Evolutionary conservation across 2,329 filamentous ascomycete genomes (phyloP), one percentile per base, ranked within the genome.

Genomic region (Coniochaeta sp.): DNA sequence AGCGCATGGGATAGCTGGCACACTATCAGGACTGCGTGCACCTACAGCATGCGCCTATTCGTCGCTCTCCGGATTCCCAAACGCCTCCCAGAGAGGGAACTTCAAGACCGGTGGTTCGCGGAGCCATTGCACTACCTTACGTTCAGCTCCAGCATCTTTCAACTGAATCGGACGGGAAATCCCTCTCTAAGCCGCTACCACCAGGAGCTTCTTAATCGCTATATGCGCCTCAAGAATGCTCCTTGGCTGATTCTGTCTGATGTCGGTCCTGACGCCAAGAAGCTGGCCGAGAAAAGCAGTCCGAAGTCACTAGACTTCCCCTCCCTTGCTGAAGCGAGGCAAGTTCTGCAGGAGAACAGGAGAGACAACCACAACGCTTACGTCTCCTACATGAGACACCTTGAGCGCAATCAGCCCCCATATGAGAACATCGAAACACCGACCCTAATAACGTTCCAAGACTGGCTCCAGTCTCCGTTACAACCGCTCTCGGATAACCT

Each of bases 401-500:
- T 99, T 1, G 92, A 98, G 72, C 82, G 86, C 55, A 89, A 90
- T 61, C 93, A 98, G 69, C 87, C 88, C 9, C 79, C 87, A 0
- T 77, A 81, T 59, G 75, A 76, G 0, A 72, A 72, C 7, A 73
- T 85, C 4, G 83, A 86, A 68, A 77, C 77, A 17, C 72, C 75
- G 2, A 81, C 79, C 1, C 70, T 86, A 60, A 80, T 77, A 4
- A 83, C 77, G 66, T 83, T 86, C 84, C 96, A 99, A 69, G 95
- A 99, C 73, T 99, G 95, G 81, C 81, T 99, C 12, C 95, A 99
- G 73, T 93, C 93, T 1, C 95, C 95, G 2, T 79, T 99, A 44
- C 96, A 99, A 72, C 95, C 95, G 0, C 81, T 99, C 16, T 93
- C 93, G 0, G 95, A 99, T 73, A 99, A 99, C 67, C 81, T 99